Base-by-base conservation (phyloP, 73 alveolate genomes). In the Tetrahymena malaccensis region DNA sequence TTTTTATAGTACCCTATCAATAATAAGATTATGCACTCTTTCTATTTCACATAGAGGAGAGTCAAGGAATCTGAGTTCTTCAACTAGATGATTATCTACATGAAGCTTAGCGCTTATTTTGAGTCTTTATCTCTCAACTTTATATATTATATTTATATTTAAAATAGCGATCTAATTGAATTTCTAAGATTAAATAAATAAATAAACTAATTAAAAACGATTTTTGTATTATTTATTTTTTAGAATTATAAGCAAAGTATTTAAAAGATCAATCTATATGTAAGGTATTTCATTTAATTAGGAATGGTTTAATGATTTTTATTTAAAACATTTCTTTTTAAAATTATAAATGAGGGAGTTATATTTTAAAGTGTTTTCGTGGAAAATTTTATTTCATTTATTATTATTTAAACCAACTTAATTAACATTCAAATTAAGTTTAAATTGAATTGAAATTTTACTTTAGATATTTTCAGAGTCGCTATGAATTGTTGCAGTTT, bases 21-120 rank as follows among this genome's bases (percentile, higher is more conserved):
- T 85, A 44, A 94, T 94, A 15, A 95, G 94, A 85, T 95, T 95
- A 34, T 94, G 84, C 27, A 95, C 97, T 95, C 95, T 95, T 44
- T 95, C 97, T 15, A 95, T 95, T 43, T 95, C 97, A 93, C 97
- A 95, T n/a, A 94, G 70, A 43, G 94, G 93, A 37, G 83, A 85
- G 35, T 95, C 97, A 55, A 95, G 85, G 94, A 85, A 85, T 89
- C 94, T 95, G 22, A 95, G 94, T 95, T 95, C 97, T 89, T 95
- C 34, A 70, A 85, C 84, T 85, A 95, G 89, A 44, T 85, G 95
- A 34, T 89, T 95, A 35, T 89, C 97, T 19, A 85, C 43, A 5
- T 55, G 95, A 94, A 85, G 38, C 55, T 85, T 94, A 27, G 95
- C 93, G 35, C 57, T 43, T 85, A 94, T 43, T 89, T 94, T 94